Conservation (phyloP, 345 rosid genomes). For the Theobroma cacao region DNA sequence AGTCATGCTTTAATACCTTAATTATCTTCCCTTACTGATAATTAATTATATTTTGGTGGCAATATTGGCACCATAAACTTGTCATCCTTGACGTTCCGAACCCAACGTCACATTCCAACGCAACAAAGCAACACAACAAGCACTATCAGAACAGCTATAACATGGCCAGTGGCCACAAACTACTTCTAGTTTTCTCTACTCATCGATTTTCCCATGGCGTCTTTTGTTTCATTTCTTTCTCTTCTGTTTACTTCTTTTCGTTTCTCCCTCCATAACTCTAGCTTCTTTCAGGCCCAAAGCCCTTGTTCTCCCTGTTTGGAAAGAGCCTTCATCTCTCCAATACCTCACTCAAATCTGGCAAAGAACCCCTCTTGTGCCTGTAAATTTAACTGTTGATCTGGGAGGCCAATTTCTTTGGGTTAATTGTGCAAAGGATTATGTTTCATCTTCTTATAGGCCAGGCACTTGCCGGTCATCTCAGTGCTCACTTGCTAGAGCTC, state of each 20-base stretch:
- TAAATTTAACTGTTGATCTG: slow-evolving; percentile 48
- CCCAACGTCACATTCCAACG: no score
- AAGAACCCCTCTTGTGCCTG: slow-evolving; percentile 53
- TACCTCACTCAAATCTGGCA: slow-evolving; percentile 49
- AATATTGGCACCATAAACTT: no score
- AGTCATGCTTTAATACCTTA: no score
- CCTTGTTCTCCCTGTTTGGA: slow-evolving; percentile 48
- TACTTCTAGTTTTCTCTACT: no score
- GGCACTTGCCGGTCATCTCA: no score
- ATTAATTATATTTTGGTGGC: no score
- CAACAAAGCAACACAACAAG: no score
- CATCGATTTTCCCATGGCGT: background rate
- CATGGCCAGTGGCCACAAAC: no score
- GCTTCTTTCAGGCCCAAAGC: slow-evolving; percentile 63
- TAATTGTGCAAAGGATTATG: slow-evolving; percentile 27
- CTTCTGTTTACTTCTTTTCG: slow-evolving; percentile 1
- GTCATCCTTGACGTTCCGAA: no score
- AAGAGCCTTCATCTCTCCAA: slow-evolving; percentile 56
- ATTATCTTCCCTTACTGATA: no score
- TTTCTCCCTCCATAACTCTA: slow-evolving; percentile 6
- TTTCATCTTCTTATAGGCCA: background rate
- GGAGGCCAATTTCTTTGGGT: slow-evolving; percentile 63
- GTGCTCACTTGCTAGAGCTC: no score
- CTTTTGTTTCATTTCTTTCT: background rate
- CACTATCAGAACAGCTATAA: no score